These are phyloP conservation scores for Tuctoria greenei DNA, from an alignment of 176 grass and related monocot species.

Conservation along the genomic window DNA sequence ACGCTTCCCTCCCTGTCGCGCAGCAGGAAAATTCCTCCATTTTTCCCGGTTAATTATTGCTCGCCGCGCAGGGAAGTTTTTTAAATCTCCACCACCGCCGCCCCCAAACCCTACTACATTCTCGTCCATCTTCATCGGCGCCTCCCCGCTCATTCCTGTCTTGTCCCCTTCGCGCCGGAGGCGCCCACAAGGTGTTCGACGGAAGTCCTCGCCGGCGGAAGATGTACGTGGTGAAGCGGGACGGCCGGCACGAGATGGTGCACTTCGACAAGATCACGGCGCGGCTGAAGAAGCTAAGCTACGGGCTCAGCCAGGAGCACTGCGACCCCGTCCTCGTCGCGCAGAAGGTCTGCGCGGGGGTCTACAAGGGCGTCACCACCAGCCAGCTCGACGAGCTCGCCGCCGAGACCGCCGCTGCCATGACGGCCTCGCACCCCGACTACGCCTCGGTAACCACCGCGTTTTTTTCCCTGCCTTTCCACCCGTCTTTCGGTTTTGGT, in stretches of 20 bases:
- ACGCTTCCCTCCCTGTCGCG: not conserved
- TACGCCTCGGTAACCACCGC: constrained; percentile 61
- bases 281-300: constrained; percentile 92
- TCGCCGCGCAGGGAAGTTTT: constrained; percentile 42
- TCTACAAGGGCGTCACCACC: constrained; percentile 96
- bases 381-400: constrained; percentile 98
- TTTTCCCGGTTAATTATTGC: constrained; percentile 13
- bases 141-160: not conserved
- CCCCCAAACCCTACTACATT: constrained; percentile 30
- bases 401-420: constrained; percentile 79
- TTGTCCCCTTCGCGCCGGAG: not conserved
- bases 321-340: constrained; percentile 89
- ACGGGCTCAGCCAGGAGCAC: constrained; percentile 98
- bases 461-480: not conserved
- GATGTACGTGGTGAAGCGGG: constrained; percentile 98
- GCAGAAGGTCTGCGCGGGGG: constrained; percentile 89
- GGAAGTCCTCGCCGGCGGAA: constrained; percentile 35
- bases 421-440: constrained; percentile 89
- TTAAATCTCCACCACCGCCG: constrained; percentile 32
- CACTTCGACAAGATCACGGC: constrained; percentile 99
- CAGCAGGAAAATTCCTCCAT: not conserved
- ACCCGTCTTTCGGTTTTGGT: not conserved
- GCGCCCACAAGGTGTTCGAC: constrained; percentile 47
- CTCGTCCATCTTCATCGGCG: not conserved
- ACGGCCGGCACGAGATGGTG: constrained; percentile 79